Evolutionary conservation across 2,329 filamentous ascomycete species (phyloP).

Genomic region (Fusarium decemcellulare): DNA sequence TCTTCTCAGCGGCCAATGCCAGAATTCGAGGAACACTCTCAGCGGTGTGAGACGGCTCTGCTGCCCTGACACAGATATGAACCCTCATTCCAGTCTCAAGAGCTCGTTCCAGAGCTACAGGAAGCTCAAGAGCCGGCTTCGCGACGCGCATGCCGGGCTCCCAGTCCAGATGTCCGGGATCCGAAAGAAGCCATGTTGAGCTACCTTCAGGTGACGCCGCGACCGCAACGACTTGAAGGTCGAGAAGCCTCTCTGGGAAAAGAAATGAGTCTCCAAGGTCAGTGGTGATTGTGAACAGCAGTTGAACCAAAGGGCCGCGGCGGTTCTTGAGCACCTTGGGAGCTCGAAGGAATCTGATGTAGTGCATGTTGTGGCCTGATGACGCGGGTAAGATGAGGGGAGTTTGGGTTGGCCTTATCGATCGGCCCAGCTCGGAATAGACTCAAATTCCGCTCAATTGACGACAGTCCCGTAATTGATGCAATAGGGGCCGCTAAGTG

Average conservation of each 20-base stretch:
- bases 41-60: constrained; percentile 44
- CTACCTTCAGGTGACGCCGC: constrained; percentile 36
- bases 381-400: background rate
- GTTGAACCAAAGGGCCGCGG: constrained; percentile 51
- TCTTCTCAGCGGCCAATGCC: constrained; percentile 34
- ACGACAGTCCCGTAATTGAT: background rate
- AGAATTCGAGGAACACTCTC: constrained; percentile 47
- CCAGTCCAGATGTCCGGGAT: constrained; percentile 48
- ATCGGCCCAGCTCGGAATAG: background rate
- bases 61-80: constrained; percentile 48
- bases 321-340: constrained; percentile 54
- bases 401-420: background rate
- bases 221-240: constrained; percentile 56
- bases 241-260: constrained; percentile 59
- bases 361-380: constrained; percentile 62
- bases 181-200: constrained; percentile 44
- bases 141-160: constrained; percentile 57
- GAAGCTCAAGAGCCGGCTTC: constrained; percentile 52
- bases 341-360: constrained; percentile 67
- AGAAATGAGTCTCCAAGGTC: constrained; percentile 71
- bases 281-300: constrained; percentile 70
- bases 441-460: background rate
- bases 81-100: constrained; percentile 44
- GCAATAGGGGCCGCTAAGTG: background rate
- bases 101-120: constrained; percentile 45